Evolutionary conservation across 345 rosid genomes (phyloP).

Genomic region (Diplotaxis tenuifolia): DNA sequence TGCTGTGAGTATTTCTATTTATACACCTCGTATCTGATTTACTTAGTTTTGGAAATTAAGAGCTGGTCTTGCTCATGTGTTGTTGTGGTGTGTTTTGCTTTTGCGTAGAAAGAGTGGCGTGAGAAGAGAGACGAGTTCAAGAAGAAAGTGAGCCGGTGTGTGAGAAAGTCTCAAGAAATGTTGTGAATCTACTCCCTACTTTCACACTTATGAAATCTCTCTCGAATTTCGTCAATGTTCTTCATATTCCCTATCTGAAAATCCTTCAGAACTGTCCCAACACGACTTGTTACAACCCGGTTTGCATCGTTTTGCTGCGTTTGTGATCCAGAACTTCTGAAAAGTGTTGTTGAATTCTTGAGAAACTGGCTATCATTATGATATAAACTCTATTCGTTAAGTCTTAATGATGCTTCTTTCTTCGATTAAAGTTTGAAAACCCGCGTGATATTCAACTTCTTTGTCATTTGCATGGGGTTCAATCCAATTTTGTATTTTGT

Average conservation of each 20-base stretch:
- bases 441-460: too few relatives aligned
- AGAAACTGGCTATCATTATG: slow-evolving; percentile 7
- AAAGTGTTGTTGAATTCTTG: slow-evolving; percentile 32
- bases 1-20: slow-evolving; percentile 50
- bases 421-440: too few relatives aligned
- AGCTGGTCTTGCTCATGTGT: not conserved
- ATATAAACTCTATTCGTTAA: not conserved
- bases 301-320: not conserved
- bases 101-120: slow-evolving; percentile 69
- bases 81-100: not conserved
- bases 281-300: slow-evolving; percentile 1
- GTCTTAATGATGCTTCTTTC: slow-evolving; percentile 8
- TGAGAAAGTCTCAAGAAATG: slow-evolving; percentile 69
- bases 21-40: not conserved
- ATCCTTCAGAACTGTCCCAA: slow-evolving; percentile 9
- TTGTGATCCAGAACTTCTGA: slow-evolving; percentile 12
- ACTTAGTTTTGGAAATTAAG: not conserved
- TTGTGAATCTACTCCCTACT: slow-evolving; percentile 37
- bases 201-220: too few relatives aligned
- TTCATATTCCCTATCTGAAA: slow-evolving; percentile 7
- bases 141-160: slow-evolving; percentile 66
- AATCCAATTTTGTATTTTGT: too few relatives aligned
- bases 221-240: too few relatives aligned
- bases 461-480: too few relatives aligned
- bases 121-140: slow-evolving; percentile 72